Evolutionary conservation across 495 filamentous ascomycete genomes (phyloP).

Genomic region (Aspergillus biplanus): DNA sequence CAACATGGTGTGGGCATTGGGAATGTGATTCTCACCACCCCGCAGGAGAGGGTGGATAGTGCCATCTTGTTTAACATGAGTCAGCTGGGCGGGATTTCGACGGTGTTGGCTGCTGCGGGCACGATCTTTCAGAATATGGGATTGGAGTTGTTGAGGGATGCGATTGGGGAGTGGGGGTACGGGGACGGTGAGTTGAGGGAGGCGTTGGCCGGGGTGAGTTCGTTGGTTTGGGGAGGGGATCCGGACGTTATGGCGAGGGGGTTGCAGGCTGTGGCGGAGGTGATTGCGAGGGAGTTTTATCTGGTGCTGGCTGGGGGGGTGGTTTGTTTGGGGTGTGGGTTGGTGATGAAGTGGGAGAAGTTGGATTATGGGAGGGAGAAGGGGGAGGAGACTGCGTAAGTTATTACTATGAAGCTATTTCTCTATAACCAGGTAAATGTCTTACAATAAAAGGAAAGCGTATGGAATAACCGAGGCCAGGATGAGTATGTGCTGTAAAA

Average conservation of each 20-base stretch:
- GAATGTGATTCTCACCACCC: constrained; percentile 11
- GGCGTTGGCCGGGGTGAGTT: constrained; percentile 19
- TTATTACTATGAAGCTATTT: too few species aligned
- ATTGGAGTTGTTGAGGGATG: not conserved
- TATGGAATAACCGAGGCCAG: too few species aligned
- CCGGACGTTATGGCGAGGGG: constrained; percentile 3
- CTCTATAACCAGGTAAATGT: too few species aligned
- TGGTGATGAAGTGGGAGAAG: constrained; percentile 4
- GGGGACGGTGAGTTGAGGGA: constrained; percentile 7
- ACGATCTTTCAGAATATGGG: constrained; percentile 25
- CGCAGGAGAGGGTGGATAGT: constrained; percentile 18
- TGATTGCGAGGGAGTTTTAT: constrained; percentile 20
- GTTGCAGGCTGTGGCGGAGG: constrained; percentile 13
- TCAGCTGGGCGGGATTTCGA: constrained; percentile 20
- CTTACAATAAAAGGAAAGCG: too few species aligned
- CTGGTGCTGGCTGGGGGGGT: constrained; percentile 15
- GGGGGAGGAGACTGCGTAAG: too few species aligned
- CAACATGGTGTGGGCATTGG: constrained; percentile 24
- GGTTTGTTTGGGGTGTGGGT: constrained; percentile 15
- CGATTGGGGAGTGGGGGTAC: constrained; percentile 12
- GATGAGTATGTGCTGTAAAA: too few species aligned
- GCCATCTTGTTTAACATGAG: constrained; percentile 18
- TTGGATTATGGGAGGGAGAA: too few species aligned
- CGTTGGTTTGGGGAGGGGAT: constrained; percentile 16
- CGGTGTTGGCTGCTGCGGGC: constrained; percentile 15